Evolutionary conservation across 1,284 basidiomycete species (phyloP).

Genomic region (Papiliotrema fonsecae): DNA sequence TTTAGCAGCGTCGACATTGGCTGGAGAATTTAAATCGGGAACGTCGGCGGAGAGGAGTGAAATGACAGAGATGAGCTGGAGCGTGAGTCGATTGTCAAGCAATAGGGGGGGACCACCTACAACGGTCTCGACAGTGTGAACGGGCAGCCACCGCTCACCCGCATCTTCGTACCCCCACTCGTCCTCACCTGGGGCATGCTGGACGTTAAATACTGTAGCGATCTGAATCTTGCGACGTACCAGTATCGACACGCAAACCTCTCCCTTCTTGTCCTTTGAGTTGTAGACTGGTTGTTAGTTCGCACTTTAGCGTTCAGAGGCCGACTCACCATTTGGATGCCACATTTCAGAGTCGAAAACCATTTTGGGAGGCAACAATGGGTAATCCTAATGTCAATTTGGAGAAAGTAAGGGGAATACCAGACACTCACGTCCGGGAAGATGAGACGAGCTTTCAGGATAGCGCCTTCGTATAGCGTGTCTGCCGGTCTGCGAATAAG

Average conservation of each 20-base stretch:
- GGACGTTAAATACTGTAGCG: neutral
- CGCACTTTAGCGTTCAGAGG: neutral
- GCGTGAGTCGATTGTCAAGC: neutral
- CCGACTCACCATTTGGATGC: slow-evolving; percentile 87
- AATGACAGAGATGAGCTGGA: slow-evolving; percentile 89
- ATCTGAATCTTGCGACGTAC: slow-evolving; percentile 51
- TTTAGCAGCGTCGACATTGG: slow-evolving; percentile 95
- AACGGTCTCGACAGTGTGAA: slow-evolving; percentile 95
- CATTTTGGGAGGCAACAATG: slow-evolving; percentile 91
- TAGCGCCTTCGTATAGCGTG: slow-evolving; percentile 88
- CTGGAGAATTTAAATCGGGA: slow-evolving; percentile 91
- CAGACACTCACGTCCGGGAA: slow-evolving; percentile 62
- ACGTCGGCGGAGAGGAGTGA: slow-evolving; percentile 87
- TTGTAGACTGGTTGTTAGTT: slow-evolving; percentile 64
- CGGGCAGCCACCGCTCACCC: slow-evolving; percentile 94
- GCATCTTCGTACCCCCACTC: slow-evolving; percentile 98
- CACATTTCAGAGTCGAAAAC: slow-evolving; percentile 94
- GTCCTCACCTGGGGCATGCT: slow-evolving; percentile 93
- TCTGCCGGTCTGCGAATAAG: slow-evolving; percentile 64
- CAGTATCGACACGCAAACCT: slow-evolving; percentile 93
- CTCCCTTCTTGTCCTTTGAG: slow-evolving; percentile 83
- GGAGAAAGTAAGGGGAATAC: too few species aligned
- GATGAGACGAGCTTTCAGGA: slow-evolving; percentile 79
- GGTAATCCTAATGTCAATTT: too few species aligned
- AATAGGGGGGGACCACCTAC: too few species aligned